Conservation (phyloP, 2,329 filamentous ascomycete genomes). For the Cladophialophora chaetospira region DNA sequence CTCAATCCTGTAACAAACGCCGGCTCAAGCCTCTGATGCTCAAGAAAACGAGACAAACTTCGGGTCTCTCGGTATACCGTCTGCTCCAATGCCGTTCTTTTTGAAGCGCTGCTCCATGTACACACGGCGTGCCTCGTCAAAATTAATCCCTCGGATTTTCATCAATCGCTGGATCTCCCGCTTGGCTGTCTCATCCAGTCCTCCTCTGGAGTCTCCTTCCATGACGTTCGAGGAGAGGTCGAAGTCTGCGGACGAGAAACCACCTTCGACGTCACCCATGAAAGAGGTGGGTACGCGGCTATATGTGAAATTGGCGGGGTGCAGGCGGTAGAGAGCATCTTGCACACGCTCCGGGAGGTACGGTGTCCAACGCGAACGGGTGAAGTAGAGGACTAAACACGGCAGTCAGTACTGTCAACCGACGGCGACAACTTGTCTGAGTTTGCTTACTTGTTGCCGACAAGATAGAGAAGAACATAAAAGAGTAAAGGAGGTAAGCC, state of each 20-base stretch:
- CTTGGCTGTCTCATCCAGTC: conserved; percentile 80
- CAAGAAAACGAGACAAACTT: conserved; percentile 85
- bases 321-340: conserved; percentile 55
- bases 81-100: conserved; percentile 82
- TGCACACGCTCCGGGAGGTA: conserved; percentile 55
- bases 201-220: conserved; percentile 73
- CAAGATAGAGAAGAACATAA: conserved; percentile 61
- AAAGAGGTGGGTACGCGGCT: conserved; percentile 76
- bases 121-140: conserved; percentile 85
- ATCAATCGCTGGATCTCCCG: conserved; percentile 84
- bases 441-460: conserved; percentile 64
- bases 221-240: conserved; percentile 79
- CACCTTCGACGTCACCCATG: conserved; percentile 81
- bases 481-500: conserved; percentile 21
- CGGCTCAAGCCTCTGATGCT: background rate
- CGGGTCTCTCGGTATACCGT: conserved; percentile 84
- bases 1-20: background rate
- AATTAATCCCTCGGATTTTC: conserved; percentile 77
- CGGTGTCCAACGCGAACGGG: conserved; percentile 74
- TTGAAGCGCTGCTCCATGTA: conserved; percentile 85
- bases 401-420: background rate
- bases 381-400: conserved; percentile 71
- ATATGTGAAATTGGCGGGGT: conserved; percentile 57
- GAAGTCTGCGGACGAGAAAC: conserved; percentile 80
- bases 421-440: background rate